These are phyloP conservation scores for Umbelopsis ramanniana DNA, from an alignment of 192 early-diverging fungal genomes.

Conservation along the genomic window DNA sequence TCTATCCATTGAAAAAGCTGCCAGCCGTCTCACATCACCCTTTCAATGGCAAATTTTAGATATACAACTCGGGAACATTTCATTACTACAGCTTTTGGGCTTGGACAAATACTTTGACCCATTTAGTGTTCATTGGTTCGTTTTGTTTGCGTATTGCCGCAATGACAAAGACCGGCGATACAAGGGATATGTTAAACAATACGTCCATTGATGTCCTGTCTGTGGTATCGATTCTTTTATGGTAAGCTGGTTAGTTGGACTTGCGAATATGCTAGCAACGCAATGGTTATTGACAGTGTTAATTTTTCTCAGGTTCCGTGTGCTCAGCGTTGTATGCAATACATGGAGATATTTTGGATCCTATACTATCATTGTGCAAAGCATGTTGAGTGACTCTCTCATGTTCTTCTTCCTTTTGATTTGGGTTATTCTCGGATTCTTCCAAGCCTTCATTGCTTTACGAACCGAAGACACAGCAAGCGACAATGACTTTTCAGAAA, in stretches of 20 bases:
- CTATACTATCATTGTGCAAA: constrained; percentile 24
- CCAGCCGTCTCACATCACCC: background rate
- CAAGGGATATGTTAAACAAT: constrained; percentile 14
- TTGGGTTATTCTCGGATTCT: constrained; percentile 25
- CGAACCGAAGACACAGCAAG: background rate
- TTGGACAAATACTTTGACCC: constrained; percentile 14
- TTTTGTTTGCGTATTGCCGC: constrained; percentile 6
- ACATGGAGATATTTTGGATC: constrained; percentile 26
- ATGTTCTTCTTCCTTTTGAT: constrained; percentile 26
- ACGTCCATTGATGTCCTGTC: constrained; percentile 17
- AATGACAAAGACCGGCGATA: background rate
- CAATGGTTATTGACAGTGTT: background rate
- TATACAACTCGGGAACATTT: constrained; percentile 17
- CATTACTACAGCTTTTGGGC: constrained; percentile 24
- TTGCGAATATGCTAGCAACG: background rate
- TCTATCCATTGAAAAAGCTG: background rate
- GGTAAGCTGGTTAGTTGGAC: background rate
- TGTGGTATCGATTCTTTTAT: constrained; percentile 18
- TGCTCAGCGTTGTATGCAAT: constrained; percentile 16
- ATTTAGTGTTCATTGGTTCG: constrained; percentile 18
- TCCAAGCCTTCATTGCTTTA: constrained; percentile 20
- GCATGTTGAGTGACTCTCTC: constrained; percentile 23
- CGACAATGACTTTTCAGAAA: constrained; percentile 17
- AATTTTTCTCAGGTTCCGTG: constrained; percentile 10
- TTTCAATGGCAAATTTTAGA: background rate